phyloP scores from a whole-genome alignment of 2,329 filamentous ascomycete species.

The Chrysoporthe puriensis region DNA sequence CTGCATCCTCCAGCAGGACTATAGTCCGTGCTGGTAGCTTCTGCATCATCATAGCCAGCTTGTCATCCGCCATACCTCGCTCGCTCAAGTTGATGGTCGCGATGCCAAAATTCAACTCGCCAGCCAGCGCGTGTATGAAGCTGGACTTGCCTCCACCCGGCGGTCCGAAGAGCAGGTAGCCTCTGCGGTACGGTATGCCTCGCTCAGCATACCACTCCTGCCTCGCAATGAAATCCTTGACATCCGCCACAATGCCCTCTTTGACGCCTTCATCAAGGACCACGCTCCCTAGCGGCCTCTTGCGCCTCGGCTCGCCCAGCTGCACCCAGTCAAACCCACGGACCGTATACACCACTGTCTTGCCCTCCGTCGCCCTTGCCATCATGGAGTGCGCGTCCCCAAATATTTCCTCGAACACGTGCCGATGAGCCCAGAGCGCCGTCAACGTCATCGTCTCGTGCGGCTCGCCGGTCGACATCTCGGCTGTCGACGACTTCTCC shows the following conservation, averaged over 20 bases:
- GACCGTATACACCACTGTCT: conserved; percentile 88
- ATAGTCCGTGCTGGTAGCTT: conserved; percentile 83
- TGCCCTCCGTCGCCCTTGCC: conserved; percentile 80
- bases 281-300: conserved; percentile 86
- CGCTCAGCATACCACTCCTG: conserved; percentile 90
- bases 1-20: conserved; percentile 85
- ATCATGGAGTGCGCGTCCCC: conserved; percentile 83
- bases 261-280: conserved; percentile 83
- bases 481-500: conserved; percentile 82
- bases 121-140: conserved; percentile 93
- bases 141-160: conserved; percentile 93
- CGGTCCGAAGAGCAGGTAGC: conserved; percentile 86
- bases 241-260: conserved; percentile 77
- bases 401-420: conserved; percentile 90
- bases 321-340: conserved; percentile 82
- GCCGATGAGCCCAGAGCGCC: conserved; percentile 84
- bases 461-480: conserved; percentile 81
- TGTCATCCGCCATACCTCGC: conserved; percentile 85
- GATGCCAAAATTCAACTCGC: conserved; percentile 89
- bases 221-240: conserved; percentile 78
- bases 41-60: conserved; percentile 82
- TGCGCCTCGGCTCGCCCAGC: conserved; percentile 82
- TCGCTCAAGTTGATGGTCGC: conserved; percentile 92
- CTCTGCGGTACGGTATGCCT: conserved; percentile 90
- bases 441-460: conserved; percentile 95